Evolutionary conservation across 371 early-diverging fungal species (phyloP), one percentile per base, ranked within the genome.

Genomic region (Apophysomyces trapeziformis): DNA sequence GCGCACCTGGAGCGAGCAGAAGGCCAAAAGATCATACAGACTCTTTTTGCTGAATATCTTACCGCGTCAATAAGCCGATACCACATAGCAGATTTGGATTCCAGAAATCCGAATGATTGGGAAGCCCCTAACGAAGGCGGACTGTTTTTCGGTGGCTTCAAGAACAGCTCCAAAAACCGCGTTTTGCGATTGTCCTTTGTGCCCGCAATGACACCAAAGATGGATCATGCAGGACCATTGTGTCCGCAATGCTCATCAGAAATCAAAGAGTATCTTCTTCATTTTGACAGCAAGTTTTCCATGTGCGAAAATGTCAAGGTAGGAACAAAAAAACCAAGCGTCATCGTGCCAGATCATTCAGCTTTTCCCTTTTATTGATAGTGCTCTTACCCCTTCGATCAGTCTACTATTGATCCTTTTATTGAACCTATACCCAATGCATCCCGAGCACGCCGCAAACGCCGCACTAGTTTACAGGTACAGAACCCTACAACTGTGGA

Each of bases 91-190:
- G 32, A 26, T 26, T 26, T 26, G 32, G 32, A 26, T 2, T 26
- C 32, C 32, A 26, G 32, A 26, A 26, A 26, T 26, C 32, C 32
- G 32, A 26, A 26, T 26, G 32, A 26, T 26, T 26, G 32, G 32
- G 32, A 26, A 26, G 32, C 32, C 32, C 32, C 32, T 26, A 26
- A 21, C 21, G 32, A 26, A 26, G 32, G 32, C 32, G 47, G 47
- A 47, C 47, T 47, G 47, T 47, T 47, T 47, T 47, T 47, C 47
- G 47, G 47, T 47, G 47, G 47, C 47, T 47, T 47, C 47, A 16
- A 47, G 41, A 14, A 47, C n/a, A 47, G 47, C 47, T 43, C 47
- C 2, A 47, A 47, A 47, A 47, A 14, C 4, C 47, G 47, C 47
- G 47, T n/a, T 41, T 8, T 41, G 11, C 47, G 9, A 7, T 9